These are phyloP conservation scores for Aspergillus melleus DNA, from an alignment of 2,329 filamentous ascomycete species.

Conservation along the genomic window DNA sequence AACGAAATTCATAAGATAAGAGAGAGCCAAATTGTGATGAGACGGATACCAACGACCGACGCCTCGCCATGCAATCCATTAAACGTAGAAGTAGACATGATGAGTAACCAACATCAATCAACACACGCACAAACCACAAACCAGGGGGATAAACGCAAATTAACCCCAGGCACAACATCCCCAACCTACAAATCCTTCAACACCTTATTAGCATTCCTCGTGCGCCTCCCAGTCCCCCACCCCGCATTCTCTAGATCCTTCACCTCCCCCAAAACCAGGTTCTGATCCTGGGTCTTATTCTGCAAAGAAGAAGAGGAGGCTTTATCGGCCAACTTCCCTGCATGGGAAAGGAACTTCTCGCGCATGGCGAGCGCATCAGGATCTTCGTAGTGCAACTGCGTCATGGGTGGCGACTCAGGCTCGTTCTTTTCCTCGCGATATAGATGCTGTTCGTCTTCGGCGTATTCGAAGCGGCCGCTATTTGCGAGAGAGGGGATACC, in stretches of 20 bases:
- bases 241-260: slow-evolving; percentile 35
- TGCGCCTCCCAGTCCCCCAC: slow-evolving; percentile 38
- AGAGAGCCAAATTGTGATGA: not conserved
- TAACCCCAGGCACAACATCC: no score
- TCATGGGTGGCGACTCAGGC: slow-evolving; percentile 43
- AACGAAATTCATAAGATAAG: not conserved
- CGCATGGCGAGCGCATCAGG: slow-evolving; percentile 56
- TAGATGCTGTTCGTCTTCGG: slow-evolving; percentile 20
- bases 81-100: not conserved
- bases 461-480: slow-evolving; percentile 33
- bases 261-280: slow-evolving; percentile 29
- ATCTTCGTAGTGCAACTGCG: slow-evolving; percentile 51
- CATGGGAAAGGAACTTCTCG: slow-evolving; percentile 53
- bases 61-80: slow-evolving; percentile 1
- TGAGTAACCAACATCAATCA: not conserved
- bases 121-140: not conserved
- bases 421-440: slow-evolving; percentile 27
- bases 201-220: slow-evolving; percentile 30
- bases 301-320: slow-evolving; percentile 7
- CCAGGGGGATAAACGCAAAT: no score
- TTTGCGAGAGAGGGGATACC: slow-evolving; percentile 33
- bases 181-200: slow-evolving; percentile 15
- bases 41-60: not conserved
- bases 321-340: slow-evolving; percentile 44
- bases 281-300: slow-evolving; percentile 5